Evolutionary conservation across 495 filamentous ascomycete species (phyloP), one percentile per base, ranked within the genome.

Genomic region (Annulohypoxylon bovei): DNA sequence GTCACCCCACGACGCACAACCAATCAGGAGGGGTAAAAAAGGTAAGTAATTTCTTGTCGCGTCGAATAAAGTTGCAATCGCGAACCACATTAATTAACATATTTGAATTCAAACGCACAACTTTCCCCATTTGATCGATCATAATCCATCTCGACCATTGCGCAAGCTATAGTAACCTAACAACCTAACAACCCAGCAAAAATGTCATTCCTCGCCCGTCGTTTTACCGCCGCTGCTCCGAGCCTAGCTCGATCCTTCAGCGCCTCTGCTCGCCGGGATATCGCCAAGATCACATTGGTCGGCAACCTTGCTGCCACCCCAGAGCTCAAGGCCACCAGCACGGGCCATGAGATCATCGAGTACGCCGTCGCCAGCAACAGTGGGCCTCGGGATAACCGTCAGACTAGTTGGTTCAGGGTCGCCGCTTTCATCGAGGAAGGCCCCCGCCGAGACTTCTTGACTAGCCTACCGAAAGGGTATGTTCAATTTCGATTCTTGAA

Each of bases 351-450:
- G 30, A 61, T 94, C 59, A 65, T 97, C 62, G 82, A 81, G 49
- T 97, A 93, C 77, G 71, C 86, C 2, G 80, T 97, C 35, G 92
- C 81, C 28, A 89, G 87, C 37, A 82, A 76, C 65, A 73, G 75
- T 60, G 91, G 91, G 2, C 73, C 82, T 44, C 70, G 70, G 46
- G 88, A 91, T 1, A 90, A 92, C 77, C 82, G 84, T 50, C 78
- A 86, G 69, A 92, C 90, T 14, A 93, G 88, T 84, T 97, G 88
- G 88, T 97, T 91, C 85, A 84, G 83, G 53, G 81, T 97, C 40
- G 78, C 86, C 4, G 85, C 83, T 81, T 95, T 95, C 79, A 57
- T 79, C 27, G 74, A 78, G 67, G 84, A 87, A 18, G 88, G 89
- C 30, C 86, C 80, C 20, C 81, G 86, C 76, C 88, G 89, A 72